These are phyloP conservation scores for Coelastrella sp. DNA, from an alignment of 139 green algal species.

Conservation along the genomic window DNA sequence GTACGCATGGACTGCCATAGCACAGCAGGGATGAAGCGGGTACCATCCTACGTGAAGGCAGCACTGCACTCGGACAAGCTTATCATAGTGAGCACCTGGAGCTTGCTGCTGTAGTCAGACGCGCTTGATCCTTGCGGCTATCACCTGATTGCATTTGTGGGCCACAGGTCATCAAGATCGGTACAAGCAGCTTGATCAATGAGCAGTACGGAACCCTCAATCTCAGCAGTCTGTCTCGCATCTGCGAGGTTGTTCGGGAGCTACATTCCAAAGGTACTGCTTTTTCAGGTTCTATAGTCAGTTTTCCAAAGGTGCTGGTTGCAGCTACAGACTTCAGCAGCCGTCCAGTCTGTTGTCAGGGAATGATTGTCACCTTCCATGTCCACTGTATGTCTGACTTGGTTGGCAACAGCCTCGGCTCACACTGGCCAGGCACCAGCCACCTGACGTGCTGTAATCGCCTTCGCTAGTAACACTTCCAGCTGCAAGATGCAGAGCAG, in stretches of 20 bases:
- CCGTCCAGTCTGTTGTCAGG: too few relatives aligned
- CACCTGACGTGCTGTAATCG: too few relatives aligned
- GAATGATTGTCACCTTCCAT: too few relatives aligned
- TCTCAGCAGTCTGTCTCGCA: slow-evolving; percentile 79
- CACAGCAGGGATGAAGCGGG: background rate
- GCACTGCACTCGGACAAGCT: slow-evolving; percentile 48
- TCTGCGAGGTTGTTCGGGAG: slow-evolving; percentile 80
- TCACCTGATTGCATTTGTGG: background rate
- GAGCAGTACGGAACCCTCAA: slow-evolving; percentile 80
- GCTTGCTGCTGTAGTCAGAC: background rate
- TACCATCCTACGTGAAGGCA: slow-evolving; percentile 39
- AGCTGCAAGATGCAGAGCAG: too few relatives aligned
- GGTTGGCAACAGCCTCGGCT: too few relatives aligned
- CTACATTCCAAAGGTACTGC: slow-evolving; percentile 65
- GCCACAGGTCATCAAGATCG: slow-evolving; percentile 94
- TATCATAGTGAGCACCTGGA: slow-evolving; percentile 39
- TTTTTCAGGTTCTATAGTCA: background rate
- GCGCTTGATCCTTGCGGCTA: too few relatives aligned
- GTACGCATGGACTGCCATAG: too few relatives aligned
- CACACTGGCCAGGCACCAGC: too few relatives aligned
- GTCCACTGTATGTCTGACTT: too few relatives aligned
- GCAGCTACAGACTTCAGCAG: background rate
- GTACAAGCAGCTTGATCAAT: slow-evolving; percentile 87
- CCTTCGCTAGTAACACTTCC: too few relatives aligned
- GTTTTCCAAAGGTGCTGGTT: slow-evolving; percentile 51